Percentiles rank a stretch among this genome's conserved stretches.
Evolutionary conservation across 306 rosid species (phyloP).

Genomic region (Mimosa pudica): DNA sequence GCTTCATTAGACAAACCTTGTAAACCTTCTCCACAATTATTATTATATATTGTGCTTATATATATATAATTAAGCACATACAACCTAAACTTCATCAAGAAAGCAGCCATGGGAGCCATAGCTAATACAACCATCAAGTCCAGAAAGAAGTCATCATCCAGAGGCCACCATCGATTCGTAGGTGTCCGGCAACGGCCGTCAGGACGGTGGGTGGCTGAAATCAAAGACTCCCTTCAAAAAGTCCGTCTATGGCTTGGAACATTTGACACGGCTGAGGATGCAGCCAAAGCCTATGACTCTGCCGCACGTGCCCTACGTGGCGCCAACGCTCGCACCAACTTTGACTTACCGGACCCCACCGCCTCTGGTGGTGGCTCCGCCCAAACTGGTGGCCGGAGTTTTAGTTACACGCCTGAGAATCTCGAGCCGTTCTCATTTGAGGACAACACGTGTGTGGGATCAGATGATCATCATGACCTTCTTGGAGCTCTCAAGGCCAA

Average conservation of each 20-base stretch:
- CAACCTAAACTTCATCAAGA: not conserved
- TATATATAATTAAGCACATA: not conserved
- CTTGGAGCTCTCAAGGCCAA: constrained; percentile 48
- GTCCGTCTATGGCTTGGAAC: constrained; percentile 61
- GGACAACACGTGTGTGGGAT: constrained; percentile 31
- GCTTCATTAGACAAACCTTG: not conserved
- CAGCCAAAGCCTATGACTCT: constrained; percentile 46
- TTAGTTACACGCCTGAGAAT: not conserved
- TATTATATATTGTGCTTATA: not conserved
- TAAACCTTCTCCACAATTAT: not conserved
- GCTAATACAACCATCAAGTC: not conserved
- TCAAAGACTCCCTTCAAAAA: constrained; percentile 59
- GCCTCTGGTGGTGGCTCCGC: not conserved
- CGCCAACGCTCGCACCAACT: constrained; percentile 55
- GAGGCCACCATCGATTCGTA: constrained; percentile 48
- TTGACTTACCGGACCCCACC: constrained; percentile 33
- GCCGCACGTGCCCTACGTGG: constrained; percentile 53
- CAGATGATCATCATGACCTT: constrained; percentile 23
- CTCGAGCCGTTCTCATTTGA: constrained; percentile 51
- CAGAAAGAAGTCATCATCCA: constrained; percentile 41
- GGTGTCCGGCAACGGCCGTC: constrained; percentile 60
- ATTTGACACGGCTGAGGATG: constrained; percentile 52
- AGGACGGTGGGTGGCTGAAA: constrained; percentile 67
- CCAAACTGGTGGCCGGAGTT: not conserved
- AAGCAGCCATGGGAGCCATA: constrained; percentile 12